Evolutionary conservation across 495 filamentous ascomycete genomes (phyloP), one percentile per base, ranked within the genome.

Genomic region (Xylaria acuta): DNA sequence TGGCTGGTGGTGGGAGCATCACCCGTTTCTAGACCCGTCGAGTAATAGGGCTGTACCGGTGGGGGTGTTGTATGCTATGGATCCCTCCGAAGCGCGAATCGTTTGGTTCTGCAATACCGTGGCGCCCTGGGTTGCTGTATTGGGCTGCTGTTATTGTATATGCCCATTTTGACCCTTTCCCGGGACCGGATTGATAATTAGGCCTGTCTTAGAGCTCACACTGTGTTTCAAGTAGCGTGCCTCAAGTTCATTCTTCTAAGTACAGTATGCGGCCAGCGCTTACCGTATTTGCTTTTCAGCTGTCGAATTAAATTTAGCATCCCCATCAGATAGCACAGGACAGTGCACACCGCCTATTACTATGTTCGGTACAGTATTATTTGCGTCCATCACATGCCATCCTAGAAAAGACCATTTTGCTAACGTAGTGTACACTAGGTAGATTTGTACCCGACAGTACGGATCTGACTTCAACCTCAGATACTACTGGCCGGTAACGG

Each of bases 391-490:
- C 11, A 63, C 38, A 63, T 40, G 60, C 58, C 34, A 60, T 34
- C 32, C 32, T 60, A 6, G 34, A 38, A 59, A 38, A 16, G 32
- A 18, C 53, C 5, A 6, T 56, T 30, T 56, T 56, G 27, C 53
- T 56, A 54, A 11, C 25, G n/a, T 5, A 27, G 5, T 27, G n/a
- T 64, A 30, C 38, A 43, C 38, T 30, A 25, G 38, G 22, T 64
- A 7, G 5, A 43, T 34, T 62, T 18, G 54, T 53, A 70, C 68
- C 68, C 68, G 68, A 70, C 68, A 64, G 41, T n/a, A 62, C 47
- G 68, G 68, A 70, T 63, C 56, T 58, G 45, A 41, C 36, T 64
- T 59, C 38, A 70, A 58, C 68, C 68, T 70, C 43, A 70, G 25
- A 9, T 62, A 43, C 27, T 14, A 18, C 18, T 27, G 63, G 56